Evolutionary conservation across 768 basidiomycete species (phyloP), one percentile per base, ranked within the genome.

Genomic region (Grammothele lineata): DNA sequence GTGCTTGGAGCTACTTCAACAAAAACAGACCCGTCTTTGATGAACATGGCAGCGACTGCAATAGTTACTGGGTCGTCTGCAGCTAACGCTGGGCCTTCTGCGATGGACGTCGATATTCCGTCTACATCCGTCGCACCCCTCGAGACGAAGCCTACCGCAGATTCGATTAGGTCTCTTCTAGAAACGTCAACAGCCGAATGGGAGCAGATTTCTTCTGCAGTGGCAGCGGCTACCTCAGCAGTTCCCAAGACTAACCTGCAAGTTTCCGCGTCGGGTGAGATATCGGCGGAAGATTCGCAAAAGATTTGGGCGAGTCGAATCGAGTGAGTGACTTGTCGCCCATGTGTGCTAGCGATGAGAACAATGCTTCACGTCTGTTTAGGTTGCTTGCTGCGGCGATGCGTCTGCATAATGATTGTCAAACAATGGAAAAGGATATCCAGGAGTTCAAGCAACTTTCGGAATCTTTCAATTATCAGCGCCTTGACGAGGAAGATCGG

Each of bases 271-370:
- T 17, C 39, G 12, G 45, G 42, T n/a, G 42, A 47, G 18, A 3
- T 24, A 2, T 25, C 34, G 9, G 12, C 23, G 1, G 51, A 53
- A 17, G 51, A 53, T 6, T 44, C 22, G 25, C 37, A 34, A 5
- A 47, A 41, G 22, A 45, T 53, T 11, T 53, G 51, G 51, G 37
- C 51, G n/a, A 48, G 14, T 17, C 51, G 51, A 12, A 40, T 53
- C 18, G 51, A 48, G 51, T 53, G 46, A 53, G 51, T 53, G 10
- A n/a, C n/a, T n/a, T n/a, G n/a, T n/a, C n/a, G n/a, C n/a, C n/a
- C n/a, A n/a, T n/a, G n/a, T n/a, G n/a, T n/a, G n/a, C n/a, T n/a
- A n/a, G n/a, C n/a, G n/a, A n/a, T n/a, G n/a, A n/a, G n/a, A n/a
- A n/a, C n/a, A n/a, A n/a, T n/a, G n/a, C n/a, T n/a, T n/a, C n/a